These are phyloP conservation scores for Choiromyces venosus DNA, from an alignment of 495 filamentous ascomycete species.

Conservation along the genomic window DNA sequence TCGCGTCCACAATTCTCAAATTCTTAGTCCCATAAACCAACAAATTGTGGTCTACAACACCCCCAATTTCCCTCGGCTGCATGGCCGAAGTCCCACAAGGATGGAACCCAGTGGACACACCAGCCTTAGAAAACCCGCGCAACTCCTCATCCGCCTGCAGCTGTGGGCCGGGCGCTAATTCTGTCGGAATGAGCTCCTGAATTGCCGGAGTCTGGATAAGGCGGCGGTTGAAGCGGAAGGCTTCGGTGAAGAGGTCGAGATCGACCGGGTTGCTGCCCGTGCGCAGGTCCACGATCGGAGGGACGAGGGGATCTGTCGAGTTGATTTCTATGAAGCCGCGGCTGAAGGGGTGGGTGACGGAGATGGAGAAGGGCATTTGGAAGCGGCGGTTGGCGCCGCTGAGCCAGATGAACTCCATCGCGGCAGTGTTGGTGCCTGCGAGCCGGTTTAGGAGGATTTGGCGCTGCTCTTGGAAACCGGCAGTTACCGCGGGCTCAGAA, in stretches of 20 bases:
- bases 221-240: slow-evolving; percentile 42
- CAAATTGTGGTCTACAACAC: slow-evolving; percentile 47
- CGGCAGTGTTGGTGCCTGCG: slow-evolving; percentile 19
- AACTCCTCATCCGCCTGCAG: slow-evolving; percentile 36
- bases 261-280: slow-evolving; percentile 47
- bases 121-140: slow-evolving; percentile 33
- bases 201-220: slow-evolving; percentile 44
- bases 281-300: slow-evolving; percentile 41
- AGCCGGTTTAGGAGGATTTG: slow-evolving; percentile 29
- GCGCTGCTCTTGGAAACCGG: slow-evolving; percentile 42
- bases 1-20: slow-evolving; percentile 53
- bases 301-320: slow-evolving; percentile 43
- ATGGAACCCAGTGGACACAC: slow-evolving; percentile 44
- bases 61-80: slow-evolving; percentile 49
- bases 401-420: slow-evolving; percentile 36
- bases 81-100: slow-evolving; percentile 48
- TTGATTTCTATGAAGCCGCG: slow-evolving; percentile 46
- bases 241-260: slow-evolving; percentile 44
- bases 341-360: slow-evolving; percentile 43
- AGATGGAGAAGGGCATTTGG: slow-evolving; percentile 25
- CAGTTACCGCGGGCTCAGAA: slow-evolving; percentile 44
- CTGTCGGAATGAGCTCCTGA: slow-evolving; percentile 41
- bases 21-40: slow-evolving; percentile 50
- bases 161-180: slow-evolving; percentile 33
- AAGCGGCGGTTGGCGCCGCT: slow-evolving; percentile 20